phyloP scores from a whole-genome alignment of 805 yeast genomes.

The Isabelozyma pseudorhagii region DNA sequence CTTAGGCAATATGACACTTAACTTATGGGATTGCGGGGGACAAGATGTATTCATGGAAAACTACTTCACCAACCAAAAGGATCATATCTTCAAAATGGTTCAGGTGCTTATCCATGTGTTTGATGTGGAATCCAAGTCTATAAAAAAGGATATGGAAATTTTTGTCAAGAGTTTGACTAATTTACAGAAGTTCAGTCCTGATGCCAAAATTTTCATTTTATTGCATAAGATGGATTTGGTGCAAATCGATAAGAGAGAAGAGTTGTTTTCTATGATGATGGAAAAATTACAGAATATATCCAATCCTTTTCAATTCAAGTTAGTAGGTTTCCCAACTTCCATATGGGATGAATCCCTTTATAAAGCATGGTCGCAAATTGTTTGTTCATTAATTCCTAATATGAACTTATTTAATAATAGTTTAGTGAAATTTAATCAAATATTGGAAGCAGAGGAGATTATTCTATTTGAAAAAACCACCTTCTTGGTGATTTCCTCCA shows the following conservation, averaged over 20 bases:
- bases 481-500: conserved; percentile 72
- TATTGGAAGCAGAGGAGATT: conserved; percentile 83
- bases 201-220: conserved; percentile 86
- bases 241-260: conserved; percentile 79
- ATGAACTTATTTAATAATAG: conserved; percentile 77
- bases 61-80: conserved; percentile 82
- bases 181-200: conserved; percentile 79
- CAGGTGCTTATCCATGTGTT: conserved; percentile 95
- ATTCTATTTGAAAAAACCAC: conserved; percentile 92
- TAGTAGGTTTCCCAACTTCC: conserved; percentile 89
- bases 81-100: conserved; percentile 91
- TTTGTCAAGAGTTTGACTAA: conserved; percentile 81
- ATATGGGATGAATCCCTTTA: conserved; percentile 96
- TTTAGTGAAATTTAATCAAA: conserved; percentile 65
- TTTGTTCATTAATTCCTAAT: conserved; percentile 91
- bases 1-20: conserved; percentile 90
- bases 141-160: conserved; percentile 88
- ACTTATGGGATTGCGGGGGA: conserved; percentile 98
- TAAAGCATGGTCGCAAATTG: conserved; percentile 96
- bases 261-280: conserved; percentile 81
- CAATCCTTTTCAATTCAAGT: conserved; percentile 57
- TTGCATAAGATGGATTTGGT: conserved; percentile 96
- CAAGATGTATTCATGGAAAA: conserved; percentile 96
- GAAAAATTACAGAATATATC: conserved; percentile 74
- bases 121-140: conserved; percentile 91